These are phyloP conservation scores for Coemansia sp. DNA, from an alignment of 192 early-diverging fungal species.

Conservation along the genomic window DNA sequence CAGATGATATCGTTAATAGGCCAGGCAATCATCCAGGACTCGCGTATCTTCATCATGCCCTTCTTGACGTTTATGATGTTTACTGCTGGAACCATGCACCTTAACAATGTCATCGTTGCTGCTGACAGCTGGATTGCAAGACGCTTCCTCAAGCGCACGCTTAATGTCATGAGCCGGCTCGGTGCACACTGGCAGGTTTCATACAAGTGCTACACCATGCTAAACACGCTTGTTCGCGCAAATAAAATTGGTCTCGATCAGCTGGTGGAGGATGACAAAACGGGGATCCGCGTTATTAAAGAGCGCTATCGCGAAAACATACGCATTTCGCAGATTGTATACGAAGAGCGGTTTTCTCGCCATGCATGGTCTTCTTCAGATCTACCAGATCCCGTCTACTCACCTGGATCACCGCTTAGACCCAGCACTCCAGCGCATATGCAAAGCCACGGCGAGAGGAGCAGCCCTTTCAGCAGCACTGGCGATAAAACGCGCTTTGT, in stretches of 20 bases:
- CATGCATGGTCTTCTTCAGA: conserved; percentile 3
- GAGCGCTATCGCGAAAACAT: conserved; percentile 30
- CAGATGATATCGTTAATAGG: conserved; percentile 51
- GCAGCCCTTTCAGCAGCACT: not conserved
- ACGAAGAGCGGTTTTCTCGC: conserved; percentile 26
- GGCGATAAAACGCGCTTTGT: not conserved
- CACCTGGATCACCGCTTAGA: not conserved
- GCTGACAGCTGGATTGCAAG: conserved; percentile 53
- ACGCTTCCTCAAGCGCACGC: conserved; percentile 51
- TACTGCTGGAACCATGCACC: conserved; percentile 52
- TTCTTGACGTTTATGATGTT: conserved; percentile 56
- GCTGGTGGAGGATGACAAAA: conserved; percentile 26
- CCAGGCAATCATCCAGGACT: conserved; percentile 46
- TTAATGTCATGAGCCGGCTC: conserved; percentile 51
- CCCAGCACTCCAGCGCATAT: not conserved
- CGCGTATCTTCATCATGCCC: conserved; percentile 52
- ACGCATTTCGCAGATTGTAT: conserved; percentile 30
- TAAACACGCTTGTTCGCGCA: conserved; percentile 44
- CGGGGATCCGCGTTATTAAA: conserved; percentile 26
- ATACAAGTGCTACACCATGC: conserved; percentile 55
- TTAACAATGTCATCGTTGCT: conserved; percentile 53
- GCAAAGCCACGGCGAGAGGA: not conserved
- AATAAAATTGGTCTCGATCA: conserved; percentile 47
- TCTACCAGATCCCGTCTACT: not conserved
- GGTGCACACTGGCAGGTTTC: conserved; percentile 55